Base-by-base conservation (phyloP, 1,284 basidiomycete genomes). In the Ceratobasidium sp. region DNA sequence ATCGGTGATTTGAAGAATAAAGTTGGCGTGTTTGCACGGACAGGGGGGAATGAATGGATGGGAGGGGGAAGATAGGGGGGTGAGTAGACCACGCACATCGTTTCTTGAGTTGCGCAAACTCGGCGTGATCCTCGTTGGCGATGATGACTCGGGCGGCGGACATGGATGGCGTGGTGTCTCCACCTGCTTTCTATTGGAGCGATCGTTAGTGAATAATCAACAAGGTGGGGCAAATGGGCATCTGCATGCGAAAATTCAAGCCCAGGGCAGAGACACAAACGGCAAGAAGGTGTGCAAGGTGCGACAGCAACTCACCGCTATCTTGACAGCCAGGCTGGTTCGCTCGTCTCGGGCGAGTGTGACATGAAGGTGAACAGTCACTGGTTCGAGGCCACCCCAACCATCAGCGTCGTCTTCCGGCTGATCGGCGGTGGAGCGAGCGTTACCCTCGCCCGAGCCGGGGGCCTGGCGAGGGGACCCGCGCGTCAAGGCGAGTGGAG, bases 401-500 rank as follows among this genome's bases (percentile, higher is more conserved):
- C 70, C 70, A 73, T 73, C 70, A 61, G 46, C 57, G 40, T 57
- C 37, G 44, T 29, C 64, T 49, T 46, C 40, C 11, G 9, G 34
- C 54, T 71, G 43, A 61, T 73, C 70, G 25, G 25, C 57, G 25
- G 57, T 62, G 70, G 56, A 61, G 57, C 59, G 40, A 64, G 15
- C n/a, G 54, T 8, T n/a, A 32, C 29, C 46, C n/a, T 52, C 37
- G 25, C 11, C 29, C 37, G 25, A 17, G 49, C 52, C 52, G 52
- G 15, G 49, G 34, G 15, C 44, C 34, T 51, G 22, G 37, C 70
- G 70, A 52, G 57, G 56, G 8, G 44, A 61, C 32, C 70, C 70
- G 57, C 44, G 70, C 40, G 70, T 73, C 19, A 73, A 73, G 32
- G 70, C 70, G 32, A 73, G 70, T 73, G 70, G 56, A 52, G 70